phyloP scores from a whole-genome alignment of 345 rosid genomes.

The Aquilaria sinensis region DNA sequence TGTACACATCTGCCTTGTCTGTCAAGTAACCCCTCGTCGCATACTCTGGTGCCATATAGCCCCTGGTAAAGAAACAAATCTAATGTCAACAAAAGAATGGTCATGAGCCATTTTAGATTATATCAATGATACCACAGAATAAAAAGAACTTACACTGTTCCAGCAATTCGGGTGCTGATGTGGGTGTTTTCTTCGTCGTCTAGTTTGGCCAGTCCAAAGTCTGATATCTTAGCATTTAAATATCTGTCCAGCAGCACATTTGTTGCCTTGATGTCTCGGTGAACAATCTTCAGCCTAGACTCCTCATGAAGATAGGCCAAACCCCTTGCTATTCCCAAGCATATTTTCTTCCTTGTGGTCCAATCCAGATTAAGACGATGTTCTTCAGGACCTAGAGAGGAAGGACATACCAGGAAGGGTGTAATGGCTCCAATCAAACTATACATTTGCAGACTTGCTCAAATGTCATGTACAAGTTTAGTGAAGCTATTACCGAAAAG shows the following conservation, averaged over 20 bases:
- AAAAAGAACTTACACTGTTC: slow-evolving; percentile 45
- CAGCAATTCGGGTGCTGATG: slow-evolving; percentile 68
- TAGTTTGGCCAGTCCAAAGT: slow-evolving; percentile 73
- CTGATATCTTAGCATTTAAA: slow-evolving; percentile 62
- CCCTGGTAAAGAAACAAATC: slow-evolving; percentile 8
- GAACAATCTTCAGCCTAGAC: slow-evolving; percentile 66
- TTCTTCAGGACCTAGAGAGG: slow-evolving; percentile 31
- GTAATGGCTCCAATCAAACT: neutral
- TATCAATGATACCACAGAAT: neutral
- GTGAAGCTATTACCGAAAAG: slow-evolving; percentile 18
- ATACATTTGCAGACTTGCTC: neutral
- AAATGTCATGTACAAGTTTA: neutral
- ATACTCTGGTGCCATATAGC: slow-evolving; percentile 50
- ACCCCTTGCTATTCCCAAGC: slow-evolving; percentile 49
- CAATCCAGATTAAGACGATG: slow-evolving; percentile 43
- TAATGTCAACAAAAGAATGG: neutral
- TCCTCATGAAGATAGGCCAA: slow-evolving; percentile 64
- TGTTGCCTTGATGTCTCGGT: slow-evolving; percentile 67
- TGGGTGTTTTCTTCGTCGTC: slow-evolving; percentile 73
- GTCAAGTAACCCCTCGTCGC: slow-evolving; percentile 43
- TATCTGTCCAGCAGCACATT: slow-evolving; percentile 62
- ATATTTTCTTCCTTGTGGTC: slow-evolving; percentile 47
- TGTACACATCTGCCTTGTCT: slow-evolving; percentile 41
- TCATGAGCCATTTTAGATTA: neutral
- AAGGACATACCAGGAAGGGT: neutral